A percentile compares a stretch with the other conserved stretches of the same genome.
These are phyloP conservation scores for Paramecium pentaurelia DNA, from an alignment of 73 alveolate genomes.

Conservation along the genomic window DNA sequence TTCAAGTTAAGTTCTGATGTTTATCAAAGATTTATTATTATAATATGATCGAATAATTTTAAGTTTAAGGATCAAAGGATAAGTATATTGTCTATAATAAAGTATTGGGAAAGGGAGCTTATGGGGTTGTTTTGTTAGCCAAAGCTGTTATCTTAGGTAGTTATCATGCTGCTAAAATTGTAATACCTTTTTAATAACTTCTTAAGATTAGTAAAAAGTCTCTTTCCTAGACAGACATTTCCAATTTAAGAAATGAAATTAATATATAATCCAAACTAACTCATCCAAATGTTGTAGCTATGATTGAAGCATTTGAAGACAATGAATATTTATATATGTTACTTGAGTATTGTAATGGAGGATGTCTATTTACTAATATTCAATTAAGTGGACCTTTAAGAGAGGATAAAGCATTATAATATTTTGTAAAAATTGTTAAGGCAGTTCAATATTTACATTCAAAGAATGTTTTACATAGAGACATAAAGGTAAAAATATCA, in stretches of 20 bases:
- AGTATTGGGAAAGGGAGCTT: slow-evolving; percentile 19
- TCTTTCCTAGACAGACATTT: neutral
- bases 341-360: slow-evolving; percentile 27
- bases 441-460: slow-evolving; percentile 7
- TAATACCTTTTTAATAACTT: neutral
- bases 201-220: neutral
- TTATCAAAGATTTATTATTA: neutral
- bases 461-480: slow-evolving; percentile 7
- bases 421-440: neutral
- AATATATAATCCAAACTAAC: neutral
- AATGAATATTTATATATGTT: neutral
- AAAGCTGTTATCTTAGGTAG: neutral
- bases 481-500: neutral
- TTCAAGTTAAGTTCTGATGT: neutral
- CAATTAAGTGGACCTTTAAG: neutral
- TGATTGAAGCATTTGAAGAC: slow-evolving; percentile 32
- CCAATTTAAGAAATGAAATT: slow-evolving; percentile 32
- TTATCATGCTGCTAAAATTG: neutral
- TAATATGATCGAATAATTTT: neutral
- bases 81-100: neutral
- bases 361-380: neutral
- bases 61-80: neutral
- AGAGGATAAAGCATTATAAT: neutral
- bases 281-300: neutral
- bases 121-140: slow-evolving; percentile 28